Evolutionary conservation across 2,329 filamentous ascomycete genomes (phyloP), one percentile per base, ranked within the genome.

Genomic region (Bipolaris bicolor): DNA sequence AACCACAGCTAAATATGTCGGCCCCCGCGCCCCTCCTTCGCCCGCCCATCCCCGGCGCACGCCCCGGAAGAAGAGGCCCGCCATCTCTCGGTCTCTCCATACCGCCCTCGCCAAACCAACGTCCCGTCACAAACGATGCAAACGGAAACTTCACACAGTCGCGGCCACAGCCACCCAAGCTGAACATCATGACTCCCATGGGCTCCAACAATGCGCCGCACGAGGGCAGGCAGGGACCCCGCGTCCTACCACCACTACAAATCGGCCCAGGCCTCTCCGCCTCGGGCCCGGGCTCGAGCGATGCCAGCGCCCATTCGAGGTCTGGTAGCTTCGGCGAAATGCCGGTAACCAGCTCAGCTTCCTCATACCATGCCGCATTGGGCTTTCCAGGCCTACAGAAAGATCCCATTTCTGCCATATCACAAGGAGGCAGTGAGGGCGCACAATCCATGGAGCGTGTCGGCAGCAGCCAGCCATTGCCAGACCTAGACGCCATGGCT

Each of bases 381-480:
- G 94, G 91, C 3, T 94, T 97, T 75, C 90, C 90, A 37, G 90
- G 92, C 65, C 80, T 86, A 20, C 82, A 63, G 83, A 87, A 75
- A 85, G 93, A 97, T 70, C 93, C 94, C 0, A 88, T 91, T 36
- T 97, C 92, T 7, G 93, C 93, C 0, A 94, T 94, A 51, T 95
- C 91, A 7, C 90, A 95, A 69, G 84, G 87, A 51, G 76, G 72
- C 31, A 91, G 89, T 65, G 91, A 93, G 64, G 87, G 88, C 26
- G 89, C 87, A 7, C 69, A 76, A 3, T 74, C 76, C 4, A 95
- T 96, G 90, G 91, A 96, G 76, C 82, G 91, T 61, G 92, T 96
- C 63, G 86, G 86, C 65, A 96, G 91, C 71, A 84, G 90, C 76
- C 90, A 91, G 68, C 80, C 95, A 2, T 83, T 93, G 59, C 88